phyloP scores from a whole-genome alignment of 345 rosid genomes.

The Geranium rotundifolium region DNA sequence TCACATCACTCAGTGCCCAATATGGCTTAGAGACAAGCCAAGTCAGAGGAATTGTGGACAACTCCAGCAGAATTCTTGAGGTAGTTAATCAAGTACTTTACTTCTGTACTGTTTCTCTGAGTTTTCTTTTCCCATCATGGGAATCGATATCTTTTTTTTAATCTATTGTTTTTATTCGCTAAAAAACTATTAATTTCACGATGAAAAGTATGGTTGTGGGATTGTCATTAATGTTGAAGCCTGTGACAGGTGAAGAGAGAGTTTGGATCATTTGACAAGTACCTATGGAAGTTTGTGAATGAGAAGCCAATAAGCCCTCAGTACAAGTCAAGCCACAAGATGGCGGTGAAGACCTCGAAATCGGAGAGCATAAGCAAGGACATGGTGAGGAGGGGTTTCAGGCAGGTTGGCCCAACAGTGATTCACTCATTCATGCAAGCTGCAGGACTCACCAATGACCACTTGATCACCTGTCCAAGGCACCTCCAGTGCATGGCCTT shows the following conservation, averaged over 20 bases:
- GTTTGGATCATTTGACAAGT: conserved; percentile 46
- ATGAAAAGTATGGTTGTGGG: too few species aligned
- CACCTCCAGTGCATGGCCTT: conserved; percentile 33
- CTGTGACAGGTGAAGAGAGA: conserved; percentile 11
- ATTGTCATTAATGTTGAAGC: too few species aligned
- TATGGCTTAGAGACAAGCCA: conserved; percentile 37
- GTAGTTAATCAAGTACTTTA: too few species aligned
- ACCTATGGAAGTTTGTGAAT: conserved; percentile 51
- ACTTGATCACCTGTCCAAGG: conserved; percentile 40
- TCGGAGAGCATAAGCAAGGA: conserved; percentile 67
- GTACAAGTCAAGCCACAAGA: conserved; percentile 50
- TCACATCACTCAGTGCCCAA: conserved; percentile 29
- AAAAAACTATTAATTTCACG: too few species aligned
- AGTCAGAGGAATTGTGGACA: conserved; percentile 52
- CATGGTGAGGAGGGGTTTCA: conserved; percentile 56
- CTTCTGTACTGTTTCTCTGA: too few species aligned
- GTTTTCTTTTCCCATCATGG: too few species aligned
- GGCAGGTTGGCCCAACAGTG: conserved; percentile 51
- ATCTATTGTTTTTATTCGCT: too few species aligned
- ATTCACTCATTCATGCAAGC: conserved; percentile 67
- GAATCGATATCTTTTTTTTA: too few species aligned
- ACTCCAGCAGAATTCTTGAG: conserved; percentile 43
- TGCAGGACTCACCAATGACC: conserved; percentile 58
- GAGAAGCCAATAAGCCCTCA: conserved; percentile 34
- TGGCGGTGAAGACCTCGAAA: conserved; percentile 58